Conservation (phyloP, 140 eudicot species). For the Bidens hawaiensis region DNA sequence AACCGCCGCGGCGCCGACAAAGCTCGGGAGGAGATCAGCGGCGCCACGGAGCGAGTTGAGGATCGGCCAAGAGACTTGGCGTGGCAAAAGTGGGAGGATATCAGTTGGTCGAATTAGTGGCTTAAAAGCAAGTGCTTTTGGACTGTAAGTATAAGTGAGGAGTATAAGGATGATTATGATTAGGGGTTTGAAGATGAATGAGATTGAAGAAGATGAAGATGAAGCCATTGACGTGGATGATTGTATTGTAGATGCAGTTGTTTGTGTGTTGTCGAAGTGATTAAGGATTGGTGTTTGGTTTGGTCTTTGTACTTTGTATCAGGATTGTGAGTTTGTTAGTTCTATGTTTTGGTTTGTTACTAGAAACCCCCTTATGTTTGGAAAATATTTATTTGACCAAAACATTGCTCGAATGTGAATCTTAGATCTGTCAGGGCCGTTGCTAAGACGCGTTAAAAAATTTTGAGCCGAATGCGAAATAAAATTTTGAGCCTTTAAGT, state of each 20-base stretch:
- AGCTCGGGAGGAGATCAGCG: conserved; percentile 74
- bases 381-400: no score
- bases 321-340: no score
- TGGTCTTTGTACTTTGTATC: neutral
- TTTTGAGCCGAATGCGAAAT: no score
- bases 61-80: conserved; percentile 79
- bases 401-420: no score
- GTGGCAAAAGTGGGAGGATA: conserved; percentile 75
- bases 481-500: no score
- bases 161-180: conserved; percentile 1
- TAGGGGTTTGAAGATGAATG: conserved; percentile 21
- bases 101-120: conserved; percentile 60
- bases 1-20: conserved; percentile 79
- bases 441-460: no score
- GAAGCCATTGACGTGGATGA: conserved; percentile 30
- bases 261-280: conserved; percentile 10
- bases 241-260: conserved; percentile 30
- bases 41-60: conserved; percentile 54
- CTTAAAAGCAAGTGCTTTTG: conserved; percentile 34
- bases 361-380: no score
- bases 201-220: no score
- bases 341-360: no score
- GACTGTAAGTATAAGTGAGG: neutral
- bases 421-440: no score
- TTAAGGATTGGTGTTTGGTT: neutral